Evolutionary conservation across 805 yeast species (phyloP).

Genomic region (Teunomyces aglyptinius): DNA sequence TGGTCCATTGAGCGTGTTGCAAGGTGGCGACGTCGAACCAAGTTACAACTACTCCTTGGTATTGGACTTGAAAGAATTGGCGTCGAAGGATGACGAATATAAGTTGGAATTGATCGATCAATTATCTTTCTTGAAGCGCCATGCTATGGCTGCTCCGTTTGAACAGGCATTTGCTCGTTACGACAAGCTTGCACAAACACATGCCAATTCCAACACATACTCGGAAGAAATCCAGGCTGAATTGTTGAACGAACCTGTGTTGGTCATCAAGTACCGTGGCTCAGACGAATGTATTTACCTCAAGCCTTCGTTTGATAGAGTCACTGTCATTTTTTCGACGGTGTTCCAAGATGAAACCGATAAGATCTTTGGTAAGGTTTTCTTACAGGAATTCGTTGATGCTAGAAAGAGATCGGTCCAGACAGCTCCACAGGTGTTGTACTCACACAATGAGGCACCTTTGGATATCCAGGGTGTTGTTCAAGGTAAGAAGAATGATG

Average conservation of each 20-base stretch:
- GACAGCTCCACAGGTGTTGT: conserved; percentile 96
- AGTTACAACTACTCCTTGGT: conserved; percentile 81
- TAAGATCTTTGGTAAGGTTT: conserved; percentile 83
- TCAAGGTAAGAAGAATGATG: conserved; percentile 43
- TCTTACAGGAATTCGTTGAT: conserved; percentile 90
- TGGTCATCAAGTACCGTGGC: conserved; percentile 82
- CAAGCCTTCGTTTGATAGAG: conserved; percentile 91
- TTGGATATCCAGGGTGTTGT: conserved; percentile 55
- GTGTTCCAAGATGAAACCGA: conserved; percentile 96
- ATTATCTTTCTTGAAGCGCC: conserved; percentile 75
- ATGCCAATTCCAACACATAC: conserved; percentile 42
- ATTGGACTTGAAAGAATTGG: conserved; percentile 51
- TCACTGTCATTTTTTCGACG: conserved; percentile 93
- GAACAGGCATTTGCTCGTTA: conserved; percentile 80
- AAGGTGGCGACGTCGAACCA: conserved; percentile 51
- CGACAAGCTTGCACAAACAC: conserved; percentile 56
- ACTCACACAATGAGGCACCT: conserved; percentile 89
- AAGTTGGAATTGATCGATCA: conserved; percentile 54
- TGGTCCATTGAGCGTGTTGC: conserved; percentile 30
- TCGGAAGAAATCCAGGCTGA: conserved; percentile 44
- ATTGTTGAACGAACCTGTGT: conserved; percentile 52
- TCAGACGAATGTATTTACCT: conserved; percentile 82
- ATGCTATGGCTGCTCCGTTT: conserved; percentile 90
- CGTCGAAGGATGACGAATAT: conserved; percentile 43
- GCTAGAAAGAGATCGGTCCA: conserved; percentile 95